Percentiles rank a stretch among this genome's conserved stretches.
Evolutionary conservation across 2,329 filamentous ascomycete species (phyloP).

Genomic region (Verticillium nubilum): DNA sequence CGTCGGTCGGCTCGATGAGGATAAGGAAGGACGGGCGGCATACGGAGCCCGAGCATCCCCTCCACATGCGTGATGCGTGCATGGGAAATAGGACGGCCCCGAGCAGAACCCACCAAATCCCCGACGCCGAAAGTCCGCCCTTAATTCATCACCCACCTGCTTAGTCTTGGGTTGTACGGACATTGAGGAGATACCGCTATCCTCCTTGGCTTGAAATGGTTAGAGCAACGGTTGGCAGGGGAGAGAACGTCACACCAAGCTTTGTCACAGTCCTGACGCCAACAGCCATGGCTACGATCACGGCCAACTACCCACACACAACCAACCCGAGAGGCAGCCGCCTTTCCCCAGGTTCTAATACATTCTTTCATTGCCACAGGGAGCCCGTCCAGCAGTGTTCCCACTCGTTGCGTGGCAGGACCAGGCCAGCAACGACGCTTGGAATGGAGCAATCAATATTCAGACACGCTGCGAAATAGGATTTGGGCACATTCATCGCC

Average conservation of each 20-base stretch:
- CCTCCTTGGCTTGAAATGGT: background rate
- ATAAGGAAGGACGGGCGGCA: background rate
- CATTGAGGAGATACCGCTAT: too few relatives aligned
- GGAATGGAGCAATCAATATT: background rate
- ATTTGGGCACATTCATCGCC: background rate
- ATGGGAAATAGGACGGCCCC: background rate
- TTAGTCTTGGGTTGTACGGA: too few relatives aligned
- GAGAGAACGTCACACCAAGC: background rate
- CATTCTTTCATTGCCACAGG: background rate
- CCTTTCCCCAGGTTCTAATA: background rate
- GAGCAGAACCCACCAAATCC: background rate
- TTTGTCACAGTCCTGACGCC: background rate
- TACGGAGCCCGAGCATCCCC: background rate
- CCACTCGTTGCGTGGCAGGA: background rate
- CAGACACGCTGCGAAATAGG: background rate
- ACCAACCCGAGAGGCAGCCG: background rate
- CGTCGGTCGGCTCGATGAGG: background rate
- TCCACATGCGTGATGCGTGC: background rate
- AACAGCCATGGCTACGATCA: background rate
- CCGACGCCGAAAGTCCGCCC: background rate
- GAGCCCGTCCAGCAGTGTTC: background rate
- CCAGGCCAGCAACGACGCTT: background rate
- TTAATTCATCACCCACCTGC: too few relatives aligned
- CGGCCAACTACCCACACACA: too few relatives aligned
- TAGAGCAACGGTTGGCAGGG: background rate